Percentiles rank a stretch among this genome's conserved stretches.
Conservation (phyloP, 805 yeast species). For the Ogataea ramenticola region DNA sequence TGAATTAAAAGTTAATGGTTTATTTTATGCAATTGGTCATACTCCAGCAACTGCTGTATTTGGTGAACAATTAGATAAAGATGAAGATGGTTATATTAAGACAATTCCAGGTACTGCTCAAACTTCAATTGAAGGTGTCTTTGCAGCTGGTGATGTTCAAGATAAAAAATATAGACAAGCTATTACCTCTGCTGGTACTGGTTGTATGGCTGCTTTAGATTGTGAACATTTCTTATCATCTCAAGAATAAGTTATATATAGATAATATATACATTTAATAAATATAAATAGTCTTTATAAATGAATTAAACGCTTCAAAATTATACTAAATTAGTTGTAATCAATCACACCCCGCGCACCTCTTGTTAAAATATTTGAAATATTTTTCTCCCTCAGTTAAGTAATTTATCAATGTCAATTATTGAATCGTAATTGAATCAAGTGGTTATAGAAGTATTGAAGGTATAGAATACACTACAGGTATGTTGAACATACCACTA, state of each 20-base stretch:
- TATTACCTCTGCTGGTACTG: conserved; percentile 98
- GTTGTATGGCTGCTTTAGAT: conserved; percentile 98
- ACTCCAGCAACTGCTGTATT: conserved; percentile 88
- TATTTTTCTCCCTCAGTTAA: too few species aligned
- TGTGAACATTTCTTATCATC: conserved; percentile 72
- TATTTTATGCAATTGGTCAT: conserved; percentile 98
- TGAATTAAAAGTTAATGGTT: conserved; percentile 78
- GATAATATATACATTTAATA: too few species aligned
- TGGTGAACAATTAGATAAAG: conserved; percentile 69
- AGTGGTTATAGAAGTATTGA: too few species aligned
- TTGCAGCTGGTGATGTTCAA: conserved; percentile 99
- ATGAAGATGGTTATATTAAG: conserved; percentile 80
- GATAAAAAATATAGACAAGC: conserved; percentile 98
- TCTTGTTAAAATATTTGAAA: too few species aligned
- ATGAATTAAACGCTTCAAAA: too few species aligned
- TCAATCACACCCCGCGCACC: too few species aligned
- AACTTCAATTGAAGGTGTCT: conserved; percentile 85
- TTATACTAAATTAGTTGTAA: too few species aligned
- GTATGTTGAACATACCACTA: too few species aligned
- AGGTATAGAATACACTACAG: too few species aligned
- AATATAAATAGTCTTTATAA: too few species aligned
- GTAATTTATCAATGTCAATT: too few species aligned
- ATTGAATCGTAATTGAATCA: too few species aligned
- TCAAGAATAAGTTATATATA: conserved; percentile 28
- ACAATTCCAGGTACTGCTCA: conserved; percentile 85